Conservation (phyloP, 352 stramenopile genomes). For the Globisporangium nagaii region DNA sequence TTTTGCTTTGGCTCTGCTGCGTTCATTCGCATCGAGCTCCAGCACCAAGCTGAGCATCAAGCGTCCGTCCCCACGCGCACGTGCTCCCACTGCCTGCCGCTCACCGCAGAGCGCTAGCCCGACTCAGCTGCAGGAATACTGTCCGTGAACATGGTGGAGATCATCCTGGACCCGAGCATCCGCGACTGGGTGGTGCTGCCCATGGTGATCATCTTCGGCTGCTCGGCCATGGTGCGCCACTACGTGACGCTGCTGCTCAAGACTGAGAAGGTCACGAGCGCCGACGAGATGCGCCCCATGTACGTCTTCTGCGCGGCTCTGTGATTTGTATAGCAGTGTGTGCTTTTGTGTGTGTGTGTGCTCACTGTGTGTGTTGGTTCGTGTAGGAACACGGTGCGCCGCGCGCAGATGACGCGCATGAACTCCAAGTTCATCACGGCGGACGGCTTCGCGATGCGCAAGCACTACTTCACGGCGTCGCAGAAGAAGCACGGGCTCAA, state of each 20-base stretch:
- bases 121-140: neutral
- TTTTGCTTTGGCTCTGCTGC: no score
- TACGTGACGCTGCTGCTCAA: slow-evolving; percentile 84
- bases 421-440: slow-evolving; percentile 88
- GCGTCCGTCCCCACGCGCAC: no score
- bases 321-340: no score
- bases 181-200: slow-evolving; percentile 96
- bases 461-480: slow-evolving; percentile 86
- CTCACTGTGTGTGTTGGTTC: neutral
- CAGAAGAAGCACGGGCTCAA: slow-evolving; percentile 87
- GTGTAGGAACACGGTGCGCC: slow-evolving; percentile 86
- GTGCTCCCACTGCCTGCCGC: no score
- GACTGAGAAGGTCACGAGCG: slow-evolving; percentile 70
- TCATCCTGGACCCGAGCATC: slow-evolving; percentile 92
- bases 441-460: slow-evolving; percentile 86
- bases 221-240: slow-evolving; percentile 79
- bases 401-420: slow-evolving; percentile 76
- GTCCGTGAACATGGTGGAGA: slow-evolving; percentile 56
- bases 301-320: slow-evolving; percentile 13
- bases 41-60: no score
- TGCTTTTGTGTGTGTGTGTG: neutral
- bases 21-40: neutral
- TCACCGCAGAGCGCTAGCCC: no score
- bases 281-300: slow-evolving; percentile 77
- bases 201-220: slow-evolving; percentile 94